These are phyloP conservation scores for Cytospora piceae DNA, from an alignment of 2,329 filamentous ascomycete species.

Conservation along the genomic window DNA sequence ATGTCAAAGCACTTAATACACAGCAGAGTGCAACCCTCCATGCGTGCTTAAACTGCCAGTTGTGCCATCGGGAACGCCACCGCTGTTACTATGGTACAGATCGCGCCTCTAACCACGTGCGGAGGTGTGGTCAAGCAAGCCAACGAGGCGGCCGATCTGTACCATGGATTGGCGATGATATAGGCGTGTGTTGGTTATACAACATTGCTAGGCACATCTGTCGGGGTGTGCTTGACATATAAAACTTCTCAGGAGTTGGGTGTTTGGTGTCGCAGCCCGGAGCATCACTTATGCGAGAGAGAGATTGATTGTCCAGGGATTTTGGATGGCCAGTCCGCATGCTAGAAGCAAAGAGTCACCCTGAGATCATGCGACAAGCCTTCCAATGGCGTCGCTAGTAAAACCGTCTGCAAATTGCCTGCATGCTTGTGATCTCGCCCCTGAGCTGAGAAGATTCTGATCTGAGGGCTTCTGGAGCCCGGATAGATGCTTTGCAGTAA, in stretches of 20 bases:
- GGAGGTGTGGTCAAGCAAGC: constrained; percentile 2
- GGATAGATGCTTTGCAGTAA: not conserved
- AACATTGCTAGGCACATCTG: not conserved
- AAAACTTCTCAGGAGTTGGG: not conserved
- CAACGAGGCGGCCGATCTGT: constrained; percentile 4
- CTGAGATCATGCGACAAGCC: constrained; percentile 28
- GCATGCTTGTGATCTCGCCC: constrained; percentile 13
- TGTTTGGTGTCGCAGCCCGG: constrained; percentile 6
- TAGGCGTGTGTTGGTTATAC: constrained; percentile 4
- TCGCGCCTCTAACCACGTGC: constrained; percentile 28
- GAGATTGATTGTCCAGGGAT: not conserved
- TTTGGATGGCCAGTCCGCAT: not conserved
- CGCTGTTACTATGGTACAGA: constrained; percentile 14
- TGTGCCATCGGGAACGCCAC: not conserved
- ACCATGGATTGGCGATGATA: constrained; percentile 2
- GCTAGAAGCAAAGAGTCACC: constrained; percentile 17
- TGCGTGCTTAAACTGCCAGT: constrained; percentile 18
- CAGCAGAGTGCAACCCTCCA: constrained; percentile 19
- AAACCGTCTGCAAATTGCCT: constrained; percentile 11
- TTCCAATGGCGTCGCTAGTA: constrained; percentile 10
- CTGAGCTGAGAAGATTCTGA: not conserved
- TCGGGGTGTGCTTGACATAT: not conserved
- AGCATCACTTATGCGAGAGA: constrained; percentile 13
- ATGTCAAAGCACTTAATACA: constrained; percentile 5
- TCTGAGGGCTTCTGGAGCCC: constrained; percentile 11